A percentile compares a stretch with the other conserved stretches of the same genome.
Evolutionary conservation across 2,329 filamentous ascomycete genomes (phyloP).

Genomic region (Ophiocordyceps robertsii): DNA sequence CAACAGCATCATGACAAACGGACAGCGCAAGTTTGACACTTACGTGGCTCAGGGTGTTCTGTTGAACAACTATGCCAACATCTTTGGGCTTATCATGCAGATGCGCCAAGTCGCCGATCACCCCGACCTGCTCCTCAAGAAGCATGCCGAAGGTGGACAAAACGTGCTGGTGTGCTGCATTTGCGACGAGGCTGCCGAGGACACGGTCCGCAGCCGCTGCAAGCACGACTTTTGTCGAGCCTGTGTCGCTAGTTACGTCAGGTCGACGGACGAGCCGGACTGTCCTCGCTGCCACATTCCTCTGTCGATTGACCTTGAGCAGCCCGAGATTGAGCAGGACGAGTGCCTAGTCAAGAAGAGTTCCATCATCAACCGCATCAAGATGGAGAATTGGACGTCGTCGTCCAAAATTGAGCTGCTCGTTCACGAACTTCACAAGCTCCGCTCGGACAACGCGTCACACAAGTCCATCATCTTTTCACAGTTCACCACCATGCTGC

Average conservation of each 20-base stretch:
- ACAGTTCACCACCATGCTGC: conserved; percentile 94
- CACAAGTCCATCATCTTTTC: conserved; percentile 97
- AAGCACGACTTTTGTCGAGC: conserved; percentile 57
- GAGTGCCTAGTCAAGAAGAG: conserved; percentile 79
- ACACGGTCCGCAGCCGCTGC: conserved; percentile 83
- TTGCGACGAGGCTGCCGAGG: conserved; percentile 91
- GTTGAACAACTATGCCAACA: conserved; percentile 96
- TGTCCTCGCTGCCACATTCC: conserved; percentile 89
- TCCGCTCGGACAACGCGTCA: conserved; percentile 83
- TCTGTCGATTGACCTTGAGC: conserved; percentile 82
- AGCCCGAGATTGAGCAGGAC: conserved; percentile 90
- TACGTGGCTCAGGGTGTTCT: conserved; percentile 91
- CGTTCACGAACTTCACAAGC: conserved; percentile 83
- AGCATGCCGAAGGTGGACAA: conserved; percentile 71
- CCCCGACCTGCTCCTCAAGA: conserved; percentile 85
- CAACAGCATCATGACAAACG: conserved; percentile 86
- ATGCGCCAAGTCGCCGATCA: conserved; percentile 98
- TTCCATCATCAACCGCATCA: conserved; percentile 96
- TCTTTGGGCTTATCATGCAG: conserved; percentile 97
- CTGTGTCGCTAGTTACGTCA: conserved; percentile 42
- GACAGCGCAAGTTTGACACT: conserved; percentile 80
- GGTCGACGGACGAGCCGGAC: conserved; percentile 62
- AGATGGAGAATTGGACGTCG: conserved; percentile 97
- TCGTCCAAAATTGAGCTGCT: conserved; percentile 97
- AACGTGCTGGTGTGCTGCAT: conserved; percentile 88